These are phyloP conservation scores for Yamadazyma sp. DNA, from an alignment of 1,139 yeast species.

Conservation along the genomic window DNA sequence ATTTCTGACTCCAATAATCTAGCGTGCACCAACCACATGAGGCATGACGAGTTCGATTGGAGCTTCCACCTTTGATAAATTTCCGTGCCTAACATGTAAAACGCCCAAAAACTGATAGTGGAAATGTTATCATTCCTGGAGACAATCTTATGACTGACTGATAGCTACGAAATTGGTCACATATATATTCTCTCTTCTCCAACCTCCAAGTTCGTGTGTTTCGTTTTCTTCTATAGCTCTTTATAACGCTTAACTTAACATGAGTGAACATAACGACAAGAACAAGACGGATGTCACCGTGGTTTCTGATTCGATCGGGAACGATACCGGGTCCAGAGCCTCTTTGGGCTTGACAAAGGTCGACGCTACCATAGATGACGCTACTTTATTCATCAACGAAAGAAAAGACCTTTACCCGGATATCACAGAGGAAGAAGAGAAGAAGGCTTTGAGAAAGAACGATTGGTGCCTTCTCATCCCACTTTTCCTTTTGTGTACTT, in stretches of 20 bases:
- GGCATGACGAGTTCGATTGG: background rate
- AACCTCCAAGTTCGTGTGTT: background rate
- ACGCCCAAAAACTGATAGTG: background rate
- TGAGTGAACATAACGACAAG: background rate
- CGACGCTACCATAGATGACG: constrained; percentile 13
- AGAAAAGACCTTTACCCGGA: constrained; percentile 14
- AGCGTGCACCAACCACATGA: too few species aligned
- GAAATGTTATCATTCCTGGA: background rate
- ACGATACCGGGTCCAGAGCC: background rate
- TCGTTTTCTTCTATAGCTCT: too few species aligned
- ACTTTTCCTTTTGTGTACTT: constrained; percentile 32
- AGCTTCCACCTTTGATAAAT: background rate
- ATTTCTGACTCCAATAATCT: too few species aligned
- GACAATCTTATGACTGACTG: background rate
- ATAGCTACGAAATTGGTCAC: background rate
- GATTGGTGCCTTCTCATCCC: constrained; percentile 35
- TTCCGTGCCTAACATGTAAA: constrained; percentile 2
- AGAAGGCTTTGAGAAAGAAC: constrained; percentile 27
- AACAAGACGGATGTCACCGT: background rate
- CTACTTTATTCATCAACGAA: constrained; percentile 17
- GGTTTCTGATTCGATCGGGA: background rate
- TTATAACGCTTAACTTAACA: background rate
- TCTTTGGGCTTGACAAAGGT: background rate
- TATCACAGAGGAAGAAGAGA: constrained; percentile 26
- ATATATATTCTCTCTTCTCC: background rate